Evolutionary conservation across 2,329 filamentous ascomycete genomes (phyloP).

Genomic region (Venturia asperata): DNA sequence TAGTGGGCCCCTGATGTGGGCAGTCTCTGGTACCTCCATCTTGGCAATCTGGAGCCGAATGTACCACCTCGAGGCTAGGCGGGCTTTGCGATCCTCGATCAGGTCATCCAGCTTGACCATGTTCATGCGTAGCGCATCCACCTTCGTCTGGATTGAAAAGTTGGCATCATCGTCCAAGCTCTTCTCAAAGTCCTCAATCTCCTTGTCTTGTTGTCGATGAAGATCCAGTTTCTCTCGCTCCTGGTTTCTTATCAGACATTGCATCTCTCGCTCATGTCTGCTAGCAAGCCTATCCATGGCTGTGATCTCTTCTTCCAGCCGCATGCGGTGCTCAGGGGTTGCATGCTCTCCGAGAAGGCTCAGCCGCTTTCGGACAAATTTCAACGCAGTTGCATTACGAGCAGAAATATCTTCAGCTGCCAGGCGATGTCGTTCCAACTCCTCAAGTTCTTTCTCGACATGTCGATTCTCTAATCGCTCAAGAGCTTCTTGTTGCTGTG

Average conservation of each 20-base stretch:
- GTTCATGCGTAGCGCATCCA: constrained; percentile 12
- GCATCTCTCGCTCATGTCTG: constrained; percentile 16
- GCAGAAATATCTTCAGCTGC: constrained; percentile 10
- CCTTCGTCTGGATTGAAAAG: not conserved
- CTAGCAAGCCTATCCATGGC: constrained; percentile 15
- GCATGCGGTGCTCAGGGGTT: constrained; percentile 13
- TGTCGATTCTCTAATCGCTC: constrained; percentile 17
- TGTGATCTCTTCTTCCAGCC: constrained; percentile 15
- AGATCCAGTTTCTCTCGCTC: constrained; percentile 17
- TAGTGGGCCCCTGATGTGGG: constrained; percentile 5
- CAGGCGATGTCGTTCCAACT: constrained; percentile 8
- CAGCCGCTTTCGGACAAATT: constrained; percentile 13
- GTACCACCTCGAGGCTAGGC: constrained; percentile 18
- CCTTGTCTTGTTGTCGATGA: constrained; percentile 17
- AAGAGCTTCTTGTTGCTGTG: constrained; percentile 13
- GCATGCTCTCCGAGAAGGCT: constrained; percentile 15
- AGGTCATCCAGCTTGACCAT: constrained; percentile 16
- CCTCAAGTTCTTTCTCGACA: constrained; percentile 14
- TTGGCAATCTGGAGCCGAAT: constrained; percentile 18
- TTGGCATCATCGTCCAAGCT: constrained; percentile 4
- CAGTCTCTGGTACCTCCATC: not conserved
- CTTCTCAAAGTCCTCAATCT: constrained; percentile 13
- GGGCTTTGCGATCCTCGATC: constrained; percentile 15
- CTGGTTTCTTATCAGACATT: constrained; percentile 13
- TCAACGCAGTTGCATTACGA: constrained; percentile 18